phyloP scores from a whole-genome alignment of 83 land plant genomes.

The Diphasiastrum complanatum region DNA sequence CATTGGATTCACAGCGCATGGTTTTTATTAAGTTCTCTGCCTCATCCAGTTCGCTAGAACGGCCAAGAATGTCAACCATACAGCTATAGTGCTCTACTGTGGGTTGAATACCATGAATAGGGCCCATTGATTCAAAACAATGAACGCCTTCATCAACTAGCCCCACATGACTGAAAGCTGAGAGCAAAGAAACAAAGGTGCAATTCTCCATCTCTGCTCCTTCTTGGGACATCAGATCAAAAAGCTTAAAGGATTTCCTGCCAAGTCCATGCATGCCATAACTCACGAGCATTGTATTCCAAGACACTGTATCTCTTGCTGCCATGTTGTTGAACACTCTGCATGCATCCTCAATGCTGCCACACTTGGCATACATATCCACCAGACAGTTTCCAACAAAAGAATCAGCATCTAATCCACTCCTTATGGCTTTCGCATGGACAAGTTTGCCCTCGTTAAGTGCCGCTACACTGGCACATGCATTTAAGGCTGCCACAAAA shows the following conservation, averaged over 20 bases:
- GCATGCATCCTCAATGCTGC: too few species aligned
- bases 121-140: not conserved
- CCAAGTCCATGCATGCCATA: too few species aligned
- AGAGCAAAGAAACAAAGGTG: not conserved
- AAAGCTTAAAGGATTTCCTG: too few species aligned
- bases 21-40: not conserved
- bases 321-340: not conserved
- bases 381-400: too few species aligned
- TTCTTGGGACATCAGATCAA: too few species aligned
- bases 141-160: not conserved
- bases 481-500: not conserved
- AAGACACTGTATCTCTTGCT: not conserved
- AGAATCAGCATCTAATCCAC: too few species aligned
- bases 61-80: not conserved
- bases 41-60: not conserved
- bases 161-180: not conserved
- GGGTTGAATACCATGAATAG: not conserved
- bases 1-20: not conserved
- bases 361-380: too few species aligned
- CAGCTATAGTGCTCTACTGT: conserved; percentile 1
- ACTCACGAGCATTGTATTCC: too few species aligned
- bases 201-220: too few species aligned
- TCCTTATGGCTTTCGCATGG: too few species aligned
- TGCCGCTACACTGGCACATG: not conserved
- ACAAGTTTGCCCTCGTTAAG: not conserved